A percentile compares a stretch with the other conserved stretches of the same genome.
Conservation (phyloP, 2,329 filamentous ascomycete genomes). For the Coniochaeta sp. region DNA sequence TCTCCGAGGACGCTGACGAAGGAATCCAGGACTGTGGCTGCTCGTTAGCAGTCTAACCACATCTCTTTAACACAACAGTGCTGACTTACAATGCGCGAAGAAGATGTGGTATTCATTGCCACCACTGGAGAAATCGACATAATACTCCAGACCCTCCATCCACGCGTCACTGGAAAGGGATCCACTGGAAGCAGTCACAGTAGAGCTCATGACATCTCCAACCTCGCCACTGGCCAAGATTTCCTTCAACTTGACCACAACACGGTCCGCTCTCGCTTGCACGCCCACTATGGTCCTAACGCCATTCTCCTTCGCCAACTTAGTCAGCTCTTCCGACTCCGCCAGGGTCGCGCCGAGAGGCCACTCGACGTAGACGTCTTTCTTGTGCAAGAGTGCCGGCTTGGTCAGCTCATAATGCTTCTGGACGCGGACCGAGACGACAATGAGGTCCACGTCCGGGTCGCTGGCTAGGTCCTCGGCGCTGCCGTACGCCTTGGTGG, state of each 20-base stretch:
- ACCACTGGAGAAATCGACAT: constrained; percentile 14
- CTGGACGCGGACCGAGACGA: constrained; percentile 34
- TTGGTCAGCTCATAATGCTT: constrained; percentile 32
- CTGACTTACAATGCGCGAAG: constrained; percentile 22
- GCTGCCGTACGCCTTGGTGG: constrained; percentile 34
- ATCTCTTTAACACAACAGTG: background rate
- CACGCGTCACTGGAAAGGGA: constrained; percentile 10
- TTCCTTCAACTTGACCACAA: constrained; percentile 31
- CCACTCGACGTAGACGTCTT: constrained; percentile 44
- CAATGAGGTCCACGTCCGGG: constrained; percentile 38
- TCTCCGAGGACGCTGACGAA: constrained; percentile 25
- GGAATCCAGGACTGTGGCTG: constrained; percentile 20
- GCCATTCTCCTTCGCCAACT: constrained; percentile 29
- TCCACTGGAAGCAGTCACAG: constrained; percentile 12
- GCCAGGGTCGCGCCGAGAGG: constrained; percentile 32
- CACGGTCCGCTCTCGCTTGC: constrained; percentile 34
- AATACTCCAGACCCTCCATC: constrained; percentile 13
- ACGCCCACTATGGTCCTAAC: constrained; percentile 38
- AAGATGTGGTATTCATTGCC: constrained; percentile 17
- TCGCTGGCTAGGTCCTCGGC: constrained; percentile 35
- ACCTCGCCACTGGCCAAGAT: constrained; percentile 33
- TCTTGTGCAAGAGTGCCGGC: constrained; percentile 34
- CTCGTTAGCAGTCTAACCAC: background rate
- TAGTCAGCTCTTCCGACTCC: constrained; percentile 33
- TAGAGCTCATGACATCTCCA: constrained; percentile 31